Base-by-base conservation (phyloP, 75 land plant genomes). In the Picea sitchensis region DNA sequence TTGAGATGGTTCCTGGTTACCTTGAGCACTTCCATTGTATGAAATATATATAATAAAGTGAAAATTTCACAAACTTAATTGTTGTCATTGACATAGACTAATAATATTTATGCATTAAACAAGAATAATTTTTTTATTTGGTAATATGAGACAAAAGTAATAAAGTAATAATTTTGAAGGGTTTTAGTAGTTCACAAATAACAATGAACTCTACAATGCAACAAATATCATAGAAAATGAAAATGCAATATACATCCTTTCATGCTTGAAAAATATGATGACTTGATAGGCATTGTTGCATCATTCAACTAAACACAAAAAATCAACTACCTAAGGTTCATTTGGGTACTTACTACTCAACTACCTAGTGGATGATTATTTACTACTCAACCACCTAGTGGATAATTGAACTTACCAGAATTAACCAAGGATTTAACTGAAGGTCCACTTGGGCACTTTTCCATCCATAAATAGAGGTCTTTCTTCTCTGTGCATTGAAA, bases 11-110 rank as follows among this genome's bases (percentile, higher is more conserved):
- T 97, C 41, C 98, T 98, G 36, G 98, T 97, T 18, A 97, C 90
- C 86, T 95, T 97, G 79, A 97, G 78, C 76, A 95, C 99, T 77
- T 94, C 98, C 96, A 93, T 97, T 38, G 99, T 97, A 80, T 97
- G 99, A 63, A 97, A 98, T 96, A 84, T 72, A 89, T 65, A 58
- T 36, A 60, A 59, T 8, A 86, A 32, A 71, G 65, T 3, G 26
- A 75, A 57, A 41, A 21, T 31, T 2, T 71, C 14, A 69, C 14
- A 69, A 34, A 0, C 41, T 69, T 2, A 69, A 41, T n/a, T 9
- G 41, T 17, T 41, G 20, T 6, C 7, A 68, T 14, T 44, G 11
- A 65, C 31, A 65, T 34, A 68, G 47, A 68, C 8, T 38, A 68
- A 20, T 3, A 69, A 20, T 47, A 69, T 38, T 1, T 20, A 41